phyloP scores from a whole-genome alignment of 2,329 filamentous ascomycete species.

The Aureobasidium mangrovei region DNA sequence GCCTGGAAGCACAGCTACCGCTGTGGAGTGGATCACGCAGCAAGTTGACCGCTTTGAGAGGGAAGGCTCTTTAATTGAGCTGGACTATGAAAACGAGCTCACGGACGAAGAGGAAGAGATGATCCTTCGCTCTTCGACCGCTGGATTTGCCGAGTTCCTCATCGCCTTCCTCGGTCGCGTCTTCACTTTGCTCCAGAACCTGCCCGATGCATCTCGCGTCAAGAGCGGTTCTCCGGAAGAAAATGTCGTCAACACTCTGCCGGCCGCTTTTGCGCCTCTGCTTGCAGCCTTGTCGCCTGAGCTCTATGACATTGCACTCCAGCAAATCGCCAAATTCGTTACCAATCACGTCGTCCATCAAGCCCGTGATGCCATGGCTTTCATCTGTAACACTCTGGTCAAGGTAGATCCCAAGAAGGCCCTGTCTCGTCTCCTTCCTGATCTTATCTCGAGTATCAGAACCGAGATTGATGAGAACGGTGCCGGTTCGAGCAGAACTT shows the following conservation, averaged over 20 bases:
- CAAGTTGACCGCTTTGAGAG: constrained; percentile 91
- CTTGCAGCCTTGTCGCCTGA: constrained; percentile 87
- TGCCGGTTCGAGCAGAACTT: constrained; percentile 87
- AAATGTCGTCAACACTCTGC: constrained; percentile 90
- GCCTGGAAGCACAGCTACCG: constrained; percentile 44
- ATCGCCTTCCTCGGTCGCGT: constrained; percentile 85
- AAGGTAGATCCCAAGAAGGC: constrained; percentile 94
- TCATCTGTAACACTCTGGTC: constrained; percentile 92
- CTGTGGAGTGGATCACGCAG: constrained; percentile 85
- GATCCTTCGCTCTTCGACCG: constrained; percentile 87
- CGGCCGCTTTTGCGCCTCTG: constrained; percentile 81
- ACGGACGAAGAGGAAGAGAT: constrained; percentile 77
- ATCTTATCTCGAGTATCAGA: constrained; percentile 82
- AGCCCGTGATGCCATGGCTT: constrained; percentile 94
- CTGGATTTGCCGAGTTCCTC: constrained; percentile 87
- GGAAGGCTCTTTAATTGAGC: constrained; percentile 73
- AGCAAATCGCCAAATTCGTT: constrained; percentile 88
- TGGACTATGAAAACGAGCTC: constrained; percentile 76
- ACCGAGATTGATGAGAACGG: constrained; percentile 97
- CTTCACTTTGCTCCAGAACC: constrained; percentile 88
- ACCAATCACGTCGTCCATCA: constrained; percentile 93
- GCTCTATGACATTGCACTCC: constrained; percentile 81
- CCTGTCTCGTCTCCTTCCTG: constrained; percentile 79
- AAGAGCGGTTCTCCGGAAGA: constrained; percentile 90
- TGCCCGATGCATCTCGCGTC: constrained; percentile 81